Evolutionary conservation across 2,329 filamentous ascomycete genomes (phyloP), one percentile per base, ranked within the genome.

Genomic region (Nigrograna mackinnonii): DNA sequence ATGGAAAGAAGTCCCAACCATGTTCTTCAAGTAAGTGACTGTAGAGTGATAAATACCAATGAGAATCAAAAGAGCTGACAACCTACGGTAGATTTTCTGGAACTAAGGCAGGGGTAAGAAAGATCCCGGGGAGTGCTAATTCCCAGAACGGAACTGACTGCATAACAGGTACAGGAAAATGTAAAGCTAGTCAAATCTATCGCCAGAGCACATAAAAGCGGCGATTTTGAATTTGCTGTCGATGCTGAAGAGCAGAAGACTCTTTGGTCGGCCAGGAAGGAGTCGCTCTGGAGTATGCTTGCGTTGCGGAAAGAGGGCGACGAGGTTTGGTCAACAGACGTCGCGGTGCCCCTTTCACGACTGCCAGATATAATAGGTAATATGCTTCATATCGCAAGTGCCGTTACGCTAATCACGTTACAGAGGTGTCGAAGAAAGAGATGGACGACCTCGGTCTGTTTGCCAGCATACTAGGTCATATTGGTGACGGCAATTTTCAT

Each of bases 401-500:
- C 24, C 9, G 9, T 9, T 28, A 28, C 24, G 16, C 32, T 37
- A 13, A 33, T 64, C 22, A 24, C 16, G 4, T n/a, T 2, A 17
- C 79, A 74, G 91, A 95, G 64, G 77, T 90, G 32, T 91, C 88
- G 49, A 95, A 96, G 73, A 87, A 89, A 63, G 89, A 95, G 60
- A 85, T 95, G 79, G 87, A 92, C 58, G 84, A 89, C 11, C 76
- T 96, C 9, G 90, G 89, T 0, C 72, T 96, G 2, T 95, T 96
- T 64, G 89, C 90, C 1, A 91, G 87, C 58, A 88, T 95, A 20
- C 75, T 96, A 4, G 91, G 91, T 3, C 91, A 96, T 61, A 86
- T 96, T 43, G 91, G 91, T 11, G 91, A 96, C 62, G 91, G 91
- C 26, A 96, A 96, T 68, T 96, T 96, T 73, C 91, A 96, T 66